Conservation (phyloP, 1,284 basidiomycete species). For the Clitocybe nebularis region DNA sequence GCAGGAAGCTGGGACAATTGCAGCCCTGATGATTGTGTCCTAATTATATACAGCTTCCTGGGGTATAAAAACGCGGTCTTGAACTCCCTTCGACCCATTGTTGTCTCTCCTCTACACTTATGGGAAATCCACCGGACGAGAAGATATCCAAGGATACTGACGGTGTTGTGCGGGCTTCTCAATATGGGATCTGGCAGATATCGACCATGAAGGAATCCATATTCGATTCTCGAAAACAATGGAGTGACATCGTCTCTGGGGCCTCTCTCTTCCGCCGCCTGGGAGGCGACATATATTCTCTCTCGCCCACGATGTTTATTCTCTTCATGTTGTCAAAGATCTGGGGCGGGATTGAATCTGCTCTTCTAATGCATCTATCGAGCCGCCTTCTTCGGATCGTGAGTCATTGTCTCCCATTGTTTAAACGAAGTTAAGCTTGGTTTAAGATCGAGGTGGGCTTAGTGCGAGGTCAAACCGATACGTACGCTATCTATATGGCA, state of each 20-base stretch:
- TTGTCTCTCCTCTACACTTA: too few relatives aligned
- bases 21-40: too few relatives aligned
- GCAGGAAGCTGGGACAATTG: too few relatives aligned
- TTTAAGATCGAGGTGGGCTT: slow-evolving; percentile 20
- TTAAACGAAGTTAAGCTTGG: neutral
- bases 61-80: too few relatives aligned
- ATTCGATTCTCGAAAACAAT: slow-evolving; percentile 9
- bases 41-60: too few relatives aligned
- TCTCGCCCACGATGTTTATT: slow-evolving; percentile 13
- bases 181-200: slow-evolving; percentile 15
- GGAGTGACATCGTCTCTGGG: slow-evolving; percentile 11
- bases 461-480: slow-evolving; percentile 13
- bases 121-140: too few relatives aligned
- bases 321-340: slow-evolving; percentile 15
- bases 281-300: slow-evolving; percentile 12
- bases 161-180: too few relatives aligned
- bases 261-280: slow-evolving; percentile 16
- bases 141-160: too few relatives aligned
- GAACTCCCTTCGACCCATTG: too few relatives aligned
- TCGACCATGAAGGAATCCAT: slow-evolving; percentile 11
- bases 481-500: slow-evolving; percentile 15
- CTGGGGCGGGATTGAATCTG: slow-evolving; percentile 17
- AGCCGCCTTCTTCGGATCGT: slow-evolving; percentile 18
- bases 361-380: slow-evolving; percentile 18
- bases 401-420: neutral